Conservation (phyloP, 169 alveolate genomes). For the Hepatocystis sp. region DNA sequence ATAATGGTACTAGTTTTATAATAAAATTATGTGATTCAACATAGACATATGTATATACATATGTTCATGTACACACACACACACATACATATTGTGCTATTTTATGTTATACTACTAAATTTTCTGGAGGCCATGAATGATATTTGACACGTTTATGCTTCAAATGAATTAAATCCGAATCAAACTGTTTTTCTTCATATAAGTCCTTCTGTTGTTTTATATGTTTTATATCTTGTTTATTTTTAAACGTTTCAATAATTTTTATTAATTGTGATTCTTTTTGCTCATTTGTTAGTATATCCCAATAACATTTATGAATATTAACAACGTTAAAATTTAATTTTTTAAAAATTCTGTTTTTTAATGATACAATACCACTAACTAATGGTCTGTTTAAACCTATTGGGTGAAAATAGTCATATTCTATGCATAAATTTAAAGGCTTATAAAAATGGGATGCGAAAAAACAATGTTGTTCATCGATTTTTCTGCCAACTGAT, state of each 20-base stretch:
- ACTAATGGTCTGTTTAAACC: constrained; percentile 84
- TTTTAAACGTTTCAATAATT: constrained; percentile 77
- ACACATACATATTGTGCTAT: background rate
- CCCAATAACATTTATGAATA: constrained; percentile 88
- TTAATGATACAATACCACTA: constrained; percentile 84
- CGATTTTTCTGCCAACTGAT: constrained; percentile 88
- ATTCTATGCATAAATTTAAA: constrained; percentile 87
- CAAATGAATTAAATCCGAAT: constrained; percentile 77
- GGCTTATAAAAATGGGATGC: constrained; percentile 86
- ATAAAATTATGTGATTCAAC: too few species aligned
- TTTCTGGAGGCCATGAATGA: constrained; percentile 90
- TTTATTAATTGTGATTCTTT: constrained; percentile 86
- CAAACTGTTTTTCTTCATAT: constrained; percentile 67
- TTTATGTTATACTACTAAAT: constrained; percentile 79
- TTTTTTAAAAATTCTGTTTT: constrained; percentile 84
- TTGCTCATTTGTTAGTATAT: constrained; percentile 77
- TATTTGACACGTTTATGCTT: constrained; percentile 85
- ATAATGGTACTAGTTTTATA: too few species aligned
- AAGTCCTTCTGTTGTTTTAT: constrained; percentile 73
- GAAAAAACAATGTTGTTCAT: constrained; percentile 90
- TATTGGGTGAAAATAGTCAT: constrained; percentile 85
- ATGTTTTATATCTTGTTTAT: constrained; percentile 10
- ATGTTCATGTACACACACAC: too few species aligned
- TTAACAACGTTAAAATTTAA: constrained; percentile 87
- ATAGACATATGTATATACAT: too few species aligned